phyloP scores from a whole-genome alignment of 805 yeast species.

The Candida succiphila region DNA sequence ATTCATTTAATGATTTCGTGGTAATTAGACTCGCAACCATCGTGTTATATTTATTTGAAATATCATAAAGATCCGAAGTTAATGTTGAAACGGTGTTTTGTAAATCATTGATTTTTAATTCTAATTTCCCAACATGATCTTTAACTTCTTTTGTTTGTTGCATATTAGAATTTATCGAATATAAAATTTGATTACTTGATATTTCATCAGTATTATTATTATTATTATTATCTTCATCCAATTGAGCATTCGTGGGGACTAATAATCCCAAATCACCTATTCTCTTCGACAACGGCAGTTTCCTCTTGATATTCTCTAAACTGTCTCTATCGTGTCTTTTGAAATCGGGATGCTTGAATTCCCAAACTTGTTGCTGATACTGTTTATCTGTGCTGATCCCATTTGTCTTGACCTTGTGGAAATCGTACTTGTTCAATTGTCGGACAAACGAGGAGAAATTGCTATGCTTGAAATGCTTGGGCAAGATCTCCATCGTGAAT shows the following conservation, averaged over 20 bases:
- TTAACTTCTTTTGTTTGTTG: slow-evolving; percentile 14
- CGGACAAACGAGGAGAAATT: slow-evolving; percentile 94
- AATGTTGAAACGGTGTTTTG: slow-evolving; percentile 24
- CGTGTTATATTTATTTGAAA: slow-evolving; percentile 53
- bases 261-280: slow-evolving; percentile 4
- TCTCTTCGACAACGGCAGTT: slow-evolving; percentile 53
- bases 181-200: not conserved
- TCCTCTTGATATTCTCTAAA: slow-evolving; percentile 79
- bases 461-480: slow-evolving; percentile 88
- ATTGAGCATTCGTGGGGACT: not conserved
- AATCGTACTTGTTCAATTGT: slow-evolving; percentile 92
- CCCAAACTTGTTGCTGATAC: slow-evolving; percentile 70
- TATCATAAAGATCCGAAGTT: slow-evolving; percentile 25
- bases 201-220: not conserved
- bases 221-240: not conserved
- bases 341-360: slow-evolving; percentile 88
- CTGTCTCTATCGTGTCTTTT: slow-evolving; percentile 65
- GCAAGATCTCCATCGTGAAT: slow-evolving; percentile 80
- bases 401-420: slow-evolving; percentile 87
- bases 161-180: not conserved
- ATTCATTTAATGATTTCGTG: slow-evolving; percentile 46
- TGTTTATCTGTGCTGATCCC: slow-evolving; percentile 41
- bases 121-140: slow-evolving; percentile 20
- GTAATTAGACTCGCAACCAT: slow-evolving; percentile 52
- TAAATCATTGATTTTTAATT: slow-evolving; percentile 16